Percentiles rank a stretch among this genome's conserved stretches.
Conservation (phyloP, 2,329 filamentous ascomycete genomes). For the Ophidiomyces ophidiicola region DNA sequence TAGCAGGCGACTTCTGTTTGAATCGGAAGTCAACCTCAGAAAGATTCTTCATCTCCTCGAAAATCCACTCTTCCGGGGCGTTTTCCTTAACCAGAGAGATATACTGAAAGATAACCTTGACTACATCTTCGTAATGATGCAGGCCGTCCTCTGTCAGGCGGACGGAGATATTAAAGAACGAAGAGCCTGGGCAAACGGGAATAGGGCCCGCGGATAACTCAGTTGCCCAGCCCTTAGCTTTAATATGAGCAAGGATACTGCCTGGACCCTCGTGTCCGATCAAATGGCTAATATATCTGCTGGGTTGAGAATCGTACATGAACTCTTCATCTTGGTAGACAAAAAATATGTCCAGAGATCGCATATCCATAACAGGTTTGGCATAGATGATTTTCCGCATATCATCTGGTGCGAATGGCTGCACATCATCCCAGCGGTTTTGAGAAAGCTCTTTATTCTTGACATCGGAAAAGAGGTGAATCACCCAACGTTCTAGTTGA, state of each 20-base stretch:
- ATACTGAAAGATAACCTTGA: constrained; percentile 81
- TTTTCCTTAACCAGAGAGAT: constrained; percentile 71
- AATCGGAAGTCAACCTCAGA: constrained; percentile 92
- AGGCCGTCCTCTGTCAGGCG: constrained; percentile 75
- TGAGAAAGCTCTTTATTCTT: constrained; percentile 66
- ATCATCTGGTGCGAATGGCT: constrained; percentile 48
- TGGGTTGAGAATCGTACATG: constrained; percentile 67
- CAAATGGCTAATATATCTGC: constrained; percentile 74
- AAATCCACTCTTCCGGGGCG: constrained; percentile 82
- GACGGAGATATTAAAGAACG: constrained; percentile 67
- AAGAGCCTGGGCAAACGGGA: constrained; percentile 64
- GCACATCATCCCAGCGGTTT: constrained; percentile 53
- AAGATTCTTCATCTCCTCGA: constrained; percentile 80
- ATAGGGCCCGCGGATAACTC: constrained; percentile 65
- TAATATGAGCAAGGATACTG: constrained; percentile 81
- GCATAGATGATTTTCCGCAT: constrained; percentile 64
- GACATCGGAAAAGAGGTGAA: constrained; percentile 68
- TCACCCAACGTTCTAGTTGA: constrained; percentile 69
- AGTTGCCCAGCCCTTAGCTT: constrained; percentile 82
- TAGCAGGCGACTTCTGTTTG: constrained; percentile 81
- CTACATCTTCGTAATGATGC: constrained; percentile 67
- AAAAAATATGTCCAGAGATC: constrained; percentile 68
- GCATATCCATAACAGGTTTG: constrained; percentile 81
- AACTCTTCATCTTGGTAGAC: constrained; percentile 74
- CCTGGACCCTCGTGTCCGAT: constrained; percentile 89